Evolutionary conservation across 768 basidiomycete genomes (phyloP).

Genomic region (Pulveroboletus sp.): DNA sequence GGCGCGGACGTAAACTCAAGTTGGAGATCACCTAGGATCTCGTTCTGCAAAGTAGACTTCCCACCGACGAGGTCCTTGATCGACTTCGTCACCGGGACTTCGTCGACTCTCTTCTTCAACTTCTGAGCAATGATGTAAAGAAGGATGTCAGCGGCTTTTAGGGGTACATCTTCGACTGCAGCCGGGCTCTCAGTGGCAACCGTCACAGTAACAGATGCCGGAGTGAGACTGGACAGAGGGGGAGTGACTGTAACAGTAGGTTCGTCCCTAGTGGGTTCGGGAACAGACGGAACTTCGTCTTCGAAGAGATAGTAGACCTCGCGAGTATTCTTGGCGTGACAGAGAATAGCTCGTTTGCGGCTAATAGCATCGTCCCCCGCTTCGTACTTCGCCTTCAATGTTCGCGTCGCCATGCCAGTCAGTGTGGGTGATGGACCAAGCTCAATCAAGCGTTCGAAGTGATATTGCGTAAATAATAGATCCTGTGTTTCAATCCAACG

Average conservation of each 20-base stretch:
- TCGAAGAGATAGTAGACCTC: conserved; percentile 99
- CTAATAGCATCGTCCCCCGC: conserved; percentile 79
- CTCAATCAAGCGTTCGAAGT: conserved; percentile 92
- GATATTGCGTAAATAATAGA: conserved; percentile 78
- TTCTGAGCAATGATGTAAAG: conserved; percentile 92
- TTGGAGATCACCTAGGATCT: conserved; percentile 95
- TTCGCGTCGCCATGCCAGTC: conserved; percentile 90
- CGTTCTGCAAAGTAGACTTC: conserved; percentile 98
- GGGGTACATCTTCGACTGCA: conserved; percentile 82
- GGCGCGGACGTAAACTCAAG: conserved; percentile 93
- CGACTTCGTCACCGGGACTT: conserved; percentile 85
- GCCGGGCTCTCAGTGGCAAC: conserved; percentile 60
- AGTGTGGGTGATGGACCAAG: conserved; percentile 95
- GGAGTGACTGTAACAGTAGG: conserved; percentile 36
- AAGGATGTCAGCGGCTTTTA: conserved; percentile 88
- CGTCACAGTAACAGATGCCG: conserved; percentile 39
- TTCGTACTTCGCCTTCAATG: conserved; percentile 93
- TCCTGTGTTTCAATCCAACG: conserved; percentile 99
- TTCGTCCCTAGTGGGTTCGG: conserved; percentile 28
- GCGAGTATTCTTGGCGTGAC: conserved; percentile 91
- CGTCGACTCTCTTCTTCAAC: conserved; percentile 90
- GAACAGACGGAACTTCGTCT: conserved; percentile 53
- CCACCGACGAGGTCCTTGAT: conserved; percentile 99
- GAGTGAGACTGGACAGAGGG: conserved; percentile 37
- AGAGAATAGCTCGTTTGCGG: conserved; percentile 75